Conservation (phyloP, 2,329 filamentous ascomycete species). For the Fusarium haematococcum region DNA sequence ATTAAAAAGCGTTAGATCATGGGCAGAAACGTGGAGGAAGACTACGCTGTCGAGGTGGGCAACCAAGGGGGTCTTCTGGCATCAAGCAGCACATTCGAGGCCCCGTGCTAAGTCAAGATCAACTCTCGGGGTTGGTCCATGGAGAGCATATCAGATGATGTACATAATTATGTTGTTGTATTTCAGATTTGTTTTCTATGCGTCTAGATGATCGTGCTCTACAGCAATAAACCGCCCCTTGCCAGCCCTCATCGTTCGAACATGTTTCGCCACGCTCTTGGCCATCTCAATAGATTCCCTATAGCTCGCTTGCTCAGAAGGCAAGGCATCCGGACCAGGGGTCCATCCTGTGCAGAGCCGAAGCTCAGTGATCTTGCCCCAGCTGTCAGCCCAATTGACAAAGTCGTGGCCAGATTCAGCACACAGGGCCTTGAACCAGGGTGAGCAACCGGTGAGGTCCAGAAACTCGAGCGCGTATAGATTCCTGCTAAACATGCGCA, state of each 20-base stretch:
- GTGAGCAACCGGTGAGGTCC: slow-evolving; percentile 69
- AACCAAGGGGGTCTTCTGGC: not conserved
- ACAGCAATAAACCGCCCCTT: slow-evolving; percentile 63
- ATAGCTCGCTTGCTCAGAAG: slow-evolving; percentile 49
- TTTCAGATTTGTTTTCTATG: slow-evolving; percentile 14
- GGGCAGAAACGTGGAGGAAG: slow-evolving; percentile 56
- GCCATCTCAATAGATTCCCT: slow-evolving; percentile 54
- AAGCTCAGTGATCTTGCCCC: slow-evolving; percentile 64
- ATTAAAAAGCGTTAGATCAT: slow-evolving; percentile 52
- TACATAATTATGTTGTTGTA: not conserved
- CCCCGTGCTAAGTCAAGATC: slow-evolving; percentile 46
- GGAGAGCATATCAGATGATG: not conserved
- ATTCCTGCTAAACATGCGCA: slow-evolving; percentile 65
- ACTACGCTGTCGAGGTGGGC: not conserved
- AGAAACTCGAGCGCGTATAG: slow-evolving; percentile 71
- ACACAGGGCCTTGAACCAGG: slow-evolving; percentile 66
- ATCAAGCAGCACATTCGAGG: slow-evolving; percentile 34
- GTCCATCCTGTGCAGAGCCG: slow-evolving; percentile 60
- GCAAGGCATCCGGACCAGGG: slow-evolving; percentile 49
- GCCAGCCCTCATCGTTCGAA: slow-evolving; percentile 59
- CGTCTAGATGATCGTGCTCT: slow-evolving; percentile 53
- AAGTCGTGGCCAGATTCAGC: slow-evolving; percentile 56
- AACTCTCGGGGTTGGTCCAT: not conserved
- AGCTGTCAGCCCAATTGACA: slow-evolving; percentile 66
- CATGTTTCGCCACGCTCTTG: slow-evolving; percentile 59